Percentiles rank a stretch among this genome's conserved stretches.
These are phyloP conservation scores for Fraxinus ornus DNA, from an alignment of 305 asterid species.

Conservation along the genomic window DNA sequence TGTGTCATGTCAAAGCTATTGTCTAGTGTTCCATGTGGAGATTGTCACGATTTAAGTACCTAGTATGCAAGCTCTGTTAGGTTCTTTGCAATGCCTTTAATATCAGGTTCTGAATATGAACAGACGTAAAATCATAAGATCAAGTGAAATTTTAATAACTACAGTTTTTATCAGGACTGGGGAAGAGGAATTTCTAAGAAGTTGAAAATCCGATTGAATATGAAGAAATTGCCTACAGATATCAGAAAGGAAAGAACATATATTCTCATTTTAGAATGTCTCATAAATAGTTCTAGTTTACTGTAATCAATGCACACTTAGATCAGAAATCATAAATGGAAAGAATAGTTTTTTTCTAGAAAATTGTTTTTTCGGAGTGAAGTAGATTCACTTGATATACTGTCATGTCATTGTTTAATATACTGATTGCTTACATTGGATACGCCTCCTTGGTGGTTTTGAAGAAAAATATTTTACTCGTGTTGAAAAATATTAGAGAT, in stretches of 20 bases:
- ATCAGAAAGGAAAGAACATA: conserved; percentile 6
- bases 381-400: neutral
- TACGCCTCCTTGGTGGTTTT: neutral
- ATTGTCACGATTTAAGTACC: neutral
- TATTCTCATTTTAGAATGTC: neutral
- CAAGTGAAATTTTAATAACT: neutral
- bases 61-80: neutral
- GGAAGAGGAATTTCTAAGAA: neutral
- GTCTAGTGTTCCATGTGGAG: neutral
- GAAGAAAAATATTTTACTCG: neutral
- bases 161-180: neutral
- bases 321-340: neutral
- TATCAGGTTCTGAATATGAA: neutral
- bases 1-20: neutral
- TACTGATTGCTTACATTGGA: neutral
- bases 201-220: neutral
- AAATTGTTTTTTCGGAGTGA: neutral
- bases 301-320: neutral
- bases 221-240: neutral
- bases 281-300: neutral
- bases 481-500: neutral
- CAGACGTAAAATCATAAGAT: neutral
- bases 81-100: neutral
- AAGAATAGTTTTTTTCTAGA: neutral
- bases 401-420: neutral